Base-by-base conservation (phyloP, 129 eudicot species). In the Pulicaria dysenterica region DNA sequence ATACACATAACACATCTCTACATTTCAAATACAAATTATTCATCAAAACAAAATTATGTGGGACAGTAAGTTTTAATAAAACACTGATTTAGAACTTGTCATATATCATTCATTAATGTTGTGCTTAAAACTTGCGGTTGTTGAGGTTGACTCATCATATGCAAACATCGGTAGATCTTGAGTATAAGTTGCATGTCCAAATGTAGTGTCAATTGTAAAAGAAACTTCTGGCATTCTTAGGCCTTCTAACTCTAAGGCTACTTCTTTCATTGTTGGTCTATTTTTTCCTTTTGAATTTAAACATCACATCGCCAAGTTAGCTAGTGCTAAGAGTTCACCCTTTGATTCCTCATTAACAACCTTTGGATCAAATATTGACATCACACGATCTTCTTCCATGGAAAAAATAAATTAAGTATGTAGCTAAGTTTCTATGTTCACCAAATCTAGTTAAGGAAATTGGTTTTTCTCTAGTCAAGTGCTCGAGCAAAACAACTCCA, bases 251-350 rank as follows among this genome's bases (percentile, higher is more conserved):
- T 54, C 58, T 6, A 14, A 5, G 3, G 34, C 10, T 17, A 16
- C 58, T 16, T 54, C 10, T 54, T 54, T 54, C 58, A 54, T 54
- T 54, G 58, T 54, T 54, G 34, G 58, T 6, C 58, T 54, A 6
- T 17, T 6, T 6, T 54, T 54, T 16, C 58, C 58, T 14, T 16
- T 54, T 0, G 8, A 8, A 6, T 54, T 54, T 2, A 54, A 16
- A 16, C 36, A 54, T 5, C 4, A 12, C 58, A 54, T 54, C 3
- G 34, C 58, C 15, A 54, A 6, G 58, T 54, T 54, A 6, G 58
- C 58, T 54, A 54, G 8, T 53, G 58, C 34, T 4, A 54, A 16
- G 37, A 54, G 36, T 1, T 6, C 58, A 54, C 15, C 58, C 58
- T 17, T 16, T 6, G 58, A 12, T 0, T 6, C 58, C 6, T 54